Base-by-base conservation (phyloP, 345 rosid genomes). In the Camelina laxa region DNA sequence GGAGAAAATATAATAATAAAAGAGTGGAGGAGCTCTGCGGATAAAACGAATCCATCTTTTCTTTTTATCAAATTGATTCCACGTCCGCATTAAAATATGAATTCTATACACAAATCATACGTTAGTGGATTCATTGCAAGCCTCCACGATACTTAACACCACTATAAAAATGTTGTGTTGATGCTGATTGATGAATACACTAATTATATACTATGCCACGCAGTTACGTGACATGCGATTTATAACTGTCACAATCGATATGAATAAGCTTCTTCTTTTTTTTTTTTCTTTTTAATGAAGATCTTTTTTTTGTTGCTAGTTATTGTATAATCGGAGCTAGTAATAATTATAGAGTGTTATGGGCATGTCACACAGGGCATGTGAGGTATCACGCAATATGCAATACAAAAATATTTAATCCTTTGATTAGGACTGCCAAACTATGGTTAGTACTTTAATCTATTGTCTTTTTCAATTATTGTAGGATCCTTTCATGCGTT, bases 121-220 rank as follows among this genome's bases (percentile, higher is more conserved):
- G 54, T 20, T 54, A 76, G 79, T 76, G 75, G 74, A 44, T 42
- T 69, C 79, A n/a, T 53, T 61, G 69, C 3, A 51, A 61, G 74
- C 55, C 57, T 69, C 74, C 79, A 61, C 67, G 5, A 49, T 49
- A 30, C 45, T 41, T 42, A 14, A 42, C 15, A 53, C 36, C 36
- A 53, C 51, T 53, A 9, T 33, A 21, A 41, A 41, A 55, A n/a
- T 67, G 49, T 15, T 22, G 10, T 51, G 60, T 50, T 51, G n/a
- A 67, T 51, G 33, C 35, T 51, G 60, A 66, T 7, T 20, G 9
- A 33, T 33, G 30, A 33, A 33, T 39, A 36, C 39, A 36, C 39
- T 53, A 17, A 27, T 22, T 22, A 7, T n/a, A 50, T 19, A 36
- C 49, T 36, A 36, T 48, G 48, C 56, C 77, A 65, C 78, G 65